Conservation (phyloP, 495 filamentous ascomycete genomes). For the Hypoxylon fragiforme region DNA sequence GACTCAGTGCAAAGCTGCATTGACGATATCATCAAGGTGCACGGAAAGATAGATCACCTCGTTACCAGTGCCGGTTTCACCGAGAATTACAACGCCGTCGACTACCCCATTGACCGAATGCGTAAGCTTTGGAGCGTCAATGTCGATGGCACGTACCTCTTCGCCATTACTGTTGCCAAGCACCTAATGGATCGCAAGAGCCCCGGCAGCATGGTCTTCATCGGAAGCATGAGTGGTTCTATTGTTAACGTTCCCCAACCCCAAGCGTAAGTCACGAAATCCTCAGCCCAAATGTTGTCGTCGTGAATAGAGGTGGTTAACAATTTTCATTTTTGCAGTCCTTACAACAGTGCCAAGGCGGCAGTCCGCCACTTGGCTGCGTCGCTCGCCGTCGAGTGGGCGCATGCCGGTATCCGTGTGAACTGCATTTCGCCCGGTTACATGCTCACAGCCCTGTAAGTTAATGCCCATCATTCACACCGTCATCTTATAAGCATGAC, state of each 20-base stretch:
- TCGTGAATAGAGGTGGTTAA: constrained; percentile 12
- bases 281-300: neutral
- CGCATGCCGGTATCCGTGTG: constrained; percentile 77
- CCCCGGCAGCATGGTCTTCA: constrained; percentile 87
- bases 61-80: constrained; percentile 96
- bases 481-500: constrained; percentile 1
- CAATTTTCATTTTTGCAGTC: constrained; percentile 40
- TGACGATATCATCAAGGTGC: constrained; percentile 65
- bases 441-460: constrained; percentile 90
- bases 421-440: constrained; percentile 93
- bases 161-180: constrained; percentile 80
- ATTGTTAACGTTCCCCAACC: constrained; percentile 96
- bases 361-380: constrained; percentile 82
- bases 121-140: constrained; percentile 94
- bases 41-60: constrained; percentile 84
- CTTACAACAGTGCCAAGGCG: constrained; percentile 89
- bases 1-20: constrained; percentile 74
- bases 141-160: constrained; percentile 91
- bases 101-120: constrained; percentile 85
- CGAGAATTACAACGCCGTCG: constrained; percentile 90
- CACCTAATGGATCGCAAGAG: constrained; percentile 83
- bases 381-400: constrained; percentile 88
- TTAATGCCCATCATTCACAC: constrained; percentile 17
- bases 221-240: constrained; percentile 89
- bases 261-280: constrained; percentile 65